Conservation (phyloP, 2,329 filamentous ascomycete genomes). For the Arthrobotrys musiformis region DNA sequence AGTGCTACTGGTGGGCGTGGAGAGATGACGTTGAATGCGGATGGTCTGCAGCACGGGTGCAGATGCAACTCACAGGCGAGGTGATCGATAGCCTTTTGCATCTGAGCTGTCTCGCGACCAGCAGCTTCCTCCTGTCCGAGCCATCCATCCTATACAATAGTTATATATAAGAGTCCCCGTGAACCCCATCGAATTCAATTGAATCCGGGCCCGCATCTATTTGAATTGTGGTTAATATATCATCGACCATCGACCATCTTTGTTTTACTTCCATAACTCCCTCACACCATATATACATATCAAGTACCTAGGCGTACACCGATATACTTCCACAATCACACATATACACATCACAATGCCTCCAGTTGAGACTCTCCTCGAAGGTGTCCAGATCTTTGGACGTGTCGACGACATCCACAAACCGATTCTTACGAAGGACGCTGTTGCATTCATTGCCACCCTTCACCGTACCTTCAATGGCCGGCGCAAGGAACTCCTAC, state of each 20-base stretch:
- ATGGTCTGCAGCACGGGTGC: neutral
- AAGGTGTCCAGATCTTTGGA: slow-evolving; percentile 88
- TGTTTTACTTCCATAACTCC: too few species aligned
- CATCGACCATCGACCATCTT: too few species aligned
- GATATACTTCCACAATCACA: too few species aligned
- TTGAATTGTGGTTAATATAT: neutral
- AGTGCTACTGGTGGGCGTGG: too few species aligned
- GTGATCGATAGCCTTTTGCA: slow-evolving; percentile 13
- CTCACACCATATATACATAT: too few species aligned
- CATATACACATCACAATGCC: slow-evolving; percentile 68
- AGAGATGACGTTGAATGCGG: slow-evolving; percentile 35
- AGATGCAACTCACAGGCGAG: slow-evolving; percentile 2
- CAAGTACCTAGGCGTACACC: too few species aligned
- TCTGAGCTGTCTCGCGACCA: slow-evolving; percentile 17
- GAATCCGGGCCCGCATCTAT: neutral
- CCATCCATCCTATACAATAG: neutral
- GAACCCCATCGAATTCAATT: neutral
- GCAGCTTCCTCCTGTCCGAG: slow-evolving; percentile 41
- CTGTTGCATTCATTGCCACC: slow-evolving; percentile 81
- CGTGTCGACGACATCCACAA: slow-evolving; percentile 79
- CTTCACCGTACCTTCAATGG: slow-evolving; percentile 94
- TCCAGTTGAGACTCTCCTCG: slow-evolving; percentile 78
- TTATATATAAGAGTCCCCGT: slow-evolving; percentile 15
- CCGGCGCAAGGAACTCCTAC: slow-evolving; percentile 86
- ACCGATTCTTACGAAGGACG: slow-evolving; percentile 92